Conservation (phyloP, 2,329 filamentous ascomycete species). For the Colletotrichum brevisporum region DNA sequence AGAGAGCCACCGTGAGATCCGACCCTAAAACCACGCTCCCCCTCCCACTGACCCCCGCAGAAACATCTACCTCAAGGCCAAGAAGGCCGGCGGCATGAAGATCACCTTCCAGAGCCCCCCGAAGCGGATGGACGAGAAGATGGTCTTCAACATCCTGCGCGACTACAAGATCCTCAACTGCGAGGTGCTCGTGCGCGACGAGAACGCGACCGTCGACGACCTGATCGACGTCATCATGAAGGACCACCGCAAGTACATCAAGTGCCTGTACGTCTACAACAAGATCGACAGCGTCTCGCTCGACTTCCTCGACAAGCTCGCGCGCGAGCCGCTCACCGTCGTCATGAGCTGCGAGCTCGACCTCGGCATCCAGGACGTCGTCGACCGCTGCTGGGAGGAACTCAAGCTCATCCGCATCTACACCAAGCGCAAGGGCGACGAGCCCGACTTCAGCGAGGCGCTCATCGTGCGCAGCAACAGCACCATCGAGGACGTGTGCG, state of each 20-base stretch:
- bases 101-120: conserved; percentile 94
- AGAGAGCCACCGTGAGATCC: conserved; percentile 83
- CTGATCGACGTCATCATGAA: conserved; percentile 99
- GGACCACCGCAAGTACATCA: conserved; percentile 98
- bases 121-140: conserved; percentile 95
- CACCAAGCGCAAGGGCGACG: conserved; percentile 94
- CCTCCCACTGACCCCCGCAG: conserved; percentile 56
- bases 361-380: conserved; percentile 91
- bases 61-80: conserved; percentile 97
- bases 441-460: conserved; percentile 91
- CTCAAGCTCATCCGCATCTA: conserved; percentile 91
- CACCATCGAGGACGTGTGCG: conserved; percentile 96
- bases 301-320: conserved; percentile 92
- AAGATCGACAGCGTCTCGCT: conserved; percentile 97
- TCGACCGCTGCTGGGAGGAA: conserved; percentile 96
- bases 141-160: conserved; percentile 96
- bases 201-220: conserved; percentile 96
- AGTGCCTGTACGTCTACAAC: conserved; percentile 97
- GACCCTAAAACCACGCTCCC: not conserved
- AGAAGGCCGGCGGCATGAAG: conserved; percentile 98
- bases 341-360: conserved; percentile 99
- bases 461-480: conserved; percentile 91
- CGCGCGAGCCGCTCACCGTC: conserved; percentile 91
- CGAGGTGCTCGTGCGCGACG: conserved; percentile 94
- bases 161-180: conserved; percentile 99